Base-by-base conservation (phyloP, 441 rosid genomes). In the Pelargonium citronellum region DNA sequence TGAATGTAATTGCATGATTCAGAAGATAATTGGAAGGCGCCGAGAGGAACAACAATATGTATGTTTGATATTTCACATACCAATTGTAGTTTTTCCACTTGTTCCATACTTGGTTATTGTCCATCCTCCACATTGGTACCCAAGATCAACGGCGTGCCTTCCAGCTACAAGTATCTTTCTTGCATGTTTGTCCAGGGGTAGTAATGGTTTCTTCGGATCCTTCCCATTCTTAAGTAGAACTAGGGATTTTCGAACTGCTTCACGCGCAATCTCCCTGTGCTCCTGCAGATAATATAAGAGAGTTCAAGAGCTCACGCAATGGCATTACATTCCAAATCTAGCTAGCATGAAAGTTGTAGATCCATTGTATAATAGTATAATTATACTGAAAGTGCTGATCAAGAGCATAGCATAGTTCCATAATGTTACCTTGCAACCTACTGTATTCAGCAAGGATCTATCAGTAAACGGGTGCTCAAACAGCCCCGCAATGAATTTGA, bases 81-180 rank as follows among this genome's bases (percentile, higher is more conserved):
- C 98, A 2, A 85, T 83, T 34, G 97, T 91, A 75, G 89, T 88
- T 74, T 85, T 83, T 76, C 98, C 96, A 7, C 91, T 82, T 65
- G 30, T 5, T 73, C 98, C 98, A 19, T 68, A 61, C 96, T 90
- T 85, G 68, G 86, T 74, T 71, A 67, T 79, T 12, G 97, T 91
- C 98, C 98, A 93, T 27, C 97, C 98, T 72, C 98, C 98, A 24
- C 98, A 93, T 75, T 93, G 97, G 75, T 79, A 88, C 13, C 98
- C 97, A 58, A 93, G 90, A 85, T 93, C 82, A 73, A 89, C 91
- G 51, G 97, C 94, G 70, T 93, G 98, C 16, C 87, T 73, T 72
- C 98, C 97, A 53, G 83, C 76, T 22, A 88, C 91, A 66, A 94
- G 92, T 74, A 94, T 88, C 77, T 71, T 88, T 74, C 77, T 81